Evolutionary conservation across 2,329 filamentous ascomycete species (phyloP).

Genomic region (Beauveria scarabaeidicola): DNA sequence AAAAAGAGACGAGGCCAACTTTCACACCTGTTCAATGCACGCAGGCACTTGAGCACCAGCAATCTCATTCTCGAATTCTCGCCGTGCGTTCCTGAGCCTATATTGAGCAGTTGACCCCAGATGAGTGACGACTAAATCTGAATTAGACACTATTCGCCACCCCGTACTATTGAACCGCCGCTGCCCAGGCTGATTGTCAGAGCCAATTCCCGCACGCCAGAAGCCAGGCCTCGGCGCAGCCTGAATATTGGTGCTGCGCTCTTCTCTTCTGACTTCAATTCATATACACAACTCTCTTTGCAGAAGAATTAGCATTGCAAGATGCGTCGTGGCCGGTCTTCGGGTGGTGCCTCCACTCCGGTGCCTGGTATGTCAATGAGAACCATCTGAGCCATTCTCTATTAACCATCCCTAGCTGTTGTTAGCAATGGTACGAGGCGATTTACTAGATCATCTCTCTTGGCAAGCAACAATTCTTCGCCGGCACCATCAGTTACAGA

Average conservation of each 20-base stretch:
- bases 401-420: neutral
- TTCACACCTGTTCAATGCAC: neutral
- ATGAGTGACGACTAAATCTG: neutral
- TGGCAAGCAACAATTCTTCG: slow-evolving; percentile 6
- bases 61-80: neutral
- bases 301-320: neutral
- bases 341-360: neutral
- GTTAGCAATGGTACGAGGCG: neutral
- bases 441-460: neutral
- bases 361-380: neutral
- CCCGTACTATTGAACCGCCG: too few species aligned
- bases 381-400: neutral
- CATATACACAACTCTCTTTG: too few species aligned
- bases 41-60: neutral
- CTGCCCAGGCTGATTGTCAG: neutral
- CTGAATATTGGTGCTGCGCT: neutral
- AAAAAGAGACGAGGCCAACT: slow-evolving; percentile 21
- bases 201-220: neutral
- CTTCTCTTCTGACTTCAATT: neutral
- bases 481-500: neutral
- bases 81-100: neutral
- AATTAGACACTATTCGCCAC: neutral
- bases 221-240: neutral
- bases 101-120: neutral
- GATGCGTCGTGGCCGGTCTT: neutral